Evolutionary conservation across 2,329 filamentous ascomycete genomes (phyloP), one percentile per base, ranked within the genome.

Genomic region (Lasiodiplodia hormozganensis): DNA sequence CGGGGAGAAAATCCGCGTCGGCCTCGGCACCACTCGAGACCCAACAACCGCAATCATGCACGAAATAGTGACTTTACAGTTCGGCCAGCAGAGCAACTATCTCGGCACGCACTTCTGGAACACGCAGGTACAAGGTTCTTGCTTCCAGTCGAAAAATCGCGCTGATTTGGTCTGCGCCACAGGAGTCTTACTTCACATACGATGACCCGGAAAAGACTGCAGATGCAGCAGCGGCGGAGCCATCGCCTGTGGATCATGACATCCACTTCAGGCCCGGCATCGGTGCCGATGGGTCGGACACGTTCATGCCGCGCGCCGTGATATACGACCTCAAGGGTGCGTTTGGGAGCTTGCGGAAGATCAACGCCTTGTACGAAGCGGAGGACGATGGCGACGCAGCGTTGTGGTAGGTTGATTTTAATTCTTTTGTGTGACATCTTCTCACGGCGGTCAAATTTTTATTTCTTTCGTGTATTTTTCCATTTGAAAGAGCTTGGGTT

Each of bases 141-240:
- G 38, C 10, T n/a, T 31, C 14, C 23, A 52, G 11, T 16, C n/a
- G 2, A 16, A 10, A 10, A 7, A 23, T 23, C 16, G 16, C 40
- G n/a, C 64, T 54, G 25, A 66, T 23, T 16, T 12, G 3, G 14
- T 12, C 16, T 23, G 28, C 28, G 21, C 6, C 65, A 14, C 71
- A 97, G 92, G 96, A 99, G 85, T 97, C 95, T 0, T 99, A 99
- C 81, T 98, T 98, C 77, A 97, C 94, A 16, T 98, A 97, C 76
- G 66, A 87, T 56, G 84, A 90, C 70, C 23, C 38, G n/a, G 38
- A 49, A 31, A 62, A 47, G 16, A 40, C 31, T 2, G 21, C 23
- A 25, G 18, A 25, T 16, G 40, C 56, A 31, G 23, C 16, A 40
- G 84, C 92, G 76, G 85, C 70, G 72, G 88, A 73, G 16, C 58